A percentile compares a stretch with the other conserved stretches of the same genome.
Evolutionary conservation across 2,329 filamentous ascomycete genomes (phyloP).

Genomic region (Ascochyta koolunga): DNA sequence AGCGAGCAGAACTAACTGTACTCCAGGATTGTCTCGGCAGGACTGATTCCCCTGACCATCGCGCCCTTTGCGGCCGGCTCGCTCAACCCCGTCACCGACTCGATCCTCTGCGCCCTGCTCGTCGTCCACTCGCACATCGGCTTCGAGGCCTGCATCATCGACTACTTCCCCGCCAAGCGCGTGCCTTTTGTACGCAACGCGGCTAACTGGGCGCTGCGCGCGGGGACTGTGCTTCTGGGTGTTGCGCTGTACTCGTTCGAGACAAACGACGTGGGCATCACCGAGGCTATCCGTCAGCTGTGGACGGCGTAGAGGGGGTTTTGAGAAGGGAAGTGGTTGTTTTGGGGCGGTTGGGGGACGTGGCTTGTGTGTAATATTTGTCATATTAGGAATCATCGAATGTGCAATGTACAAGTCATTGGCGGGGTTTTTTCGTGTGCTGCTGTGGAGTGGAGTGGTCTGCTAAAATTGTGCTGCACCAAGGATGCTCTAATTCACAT

Average conservation of each 20-base stretch:
- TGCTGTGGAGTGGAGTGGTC: too few relatives aligned
- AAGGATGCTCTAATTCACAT: too few relatives aligned
- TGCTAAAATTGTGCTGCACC: too few relatives aligned
- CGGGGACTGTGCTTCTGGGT: constrained; percentile 78
- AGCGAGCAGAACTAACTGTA: not conserved
- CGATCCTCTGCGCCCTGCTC: constrained; percentile 79
- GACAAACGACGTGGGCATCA: constrained; percentile 96
- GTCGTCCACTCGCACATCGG: constrained; percentile 95
- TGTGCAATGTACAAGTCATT: not conserved
- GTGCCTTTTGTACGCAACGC: constrained; percentile 70
- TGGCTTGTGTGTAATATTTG: constrained; percentile 19
- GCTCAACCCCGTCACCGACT: constrained; percentile 87
- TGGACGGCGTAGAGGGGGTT: constrained; percentile 74
- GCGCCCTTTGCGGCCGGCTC: constrained; percentile 91
- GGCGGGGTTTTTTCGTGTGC: too few relatives aligned
- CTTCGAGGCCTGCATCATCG: constrained; percentile 85
- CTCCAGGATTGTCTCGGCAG: constrained; percentile 73
- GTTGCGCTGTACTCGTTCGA: constrained; percentile 97
- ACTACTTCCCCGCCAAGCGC: constrained; percentile 81
- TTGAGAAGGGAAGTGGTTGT: not conserved
- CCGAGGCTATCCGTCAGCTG: constrained; percentile 83
- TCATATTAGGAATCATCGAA: constrained; percentile 10
- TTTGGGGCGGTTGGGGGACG: not conserved
- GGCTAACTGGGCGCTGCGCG: constrained; percentile 80
- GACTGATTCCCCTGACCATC: constrained; percentile 83